phyloP scores from a whole-genome alignment of 2,329 filamentous ascomycete genomes.

The Talaromyces sp. region DNA sequence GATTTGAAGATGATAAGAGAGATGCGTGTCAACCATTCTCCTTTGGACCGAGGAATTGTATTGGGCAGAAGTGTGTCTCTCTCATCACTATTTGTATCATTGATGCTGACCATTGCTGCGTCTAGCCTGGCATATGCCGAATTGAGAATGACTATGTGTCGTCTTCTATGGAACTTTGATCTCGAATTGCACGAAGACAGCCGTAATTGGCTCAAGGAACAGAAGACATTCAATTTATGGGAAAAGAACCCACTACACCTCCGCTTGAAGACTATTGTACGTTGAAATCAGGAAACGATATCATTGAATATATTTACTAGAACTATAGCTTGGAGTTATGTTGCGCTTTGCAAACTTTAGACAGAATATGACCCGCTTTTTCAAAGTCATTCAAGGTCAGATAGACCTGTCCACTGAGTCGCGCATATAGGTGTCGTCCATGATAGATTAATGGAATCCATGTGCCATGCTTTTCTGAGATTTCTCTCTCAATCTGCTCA shows the following conservation, averaged over 20 bases:
- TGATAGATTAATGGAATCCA: conserved; percentile 66
- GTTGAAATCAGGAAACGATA: background rate
- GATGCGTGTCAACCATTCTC: conserved; percentile 51
- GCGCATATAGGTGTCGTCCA: conserved; percentile 61
- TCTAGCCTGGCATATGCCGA: conserved; percentile 10
- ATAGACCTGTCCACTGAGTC: conserved; percentile 79
- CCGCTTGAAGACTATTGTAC: background rate
- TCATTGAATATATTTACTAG: no score
- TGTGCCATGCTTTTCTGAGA: conserved; percentile 63
- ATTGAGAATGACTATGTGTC: conserved; percentile 10
- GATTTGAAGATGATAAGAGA: conserved; percentile 43
- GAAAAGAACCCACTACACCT: conserved; percentile 6
- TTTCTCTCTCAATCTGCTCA: conserved; percentile 56
- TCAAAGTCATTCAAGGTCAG: conserved; percentile 74
- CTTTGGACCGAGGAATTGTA: conserved; percentile 50
- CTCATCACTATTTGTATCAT: background rate
- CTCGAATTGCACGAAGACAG: background rate
- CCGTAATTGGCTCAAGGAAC: conserved; percentile 5
- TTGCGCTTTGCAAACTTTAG: conserved; percentile 46
- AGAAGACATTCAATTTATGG: conserved; percentile 10
- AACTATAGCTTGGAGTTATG: background rate
- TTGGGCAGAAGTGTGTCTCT: conserved; percentile 44
- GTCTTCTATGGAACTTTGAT: conserved; percentile 5
- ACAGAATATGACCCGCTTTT: conserved; percentile 60
- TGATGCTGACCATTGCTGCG: background rate